Evolutionary conservation across 2,329 filamentous ascomycete species (phyloP), one percentile per base, ranked within the genome.

Genomic region (Chrysosporium queenslandicum): DNA sequence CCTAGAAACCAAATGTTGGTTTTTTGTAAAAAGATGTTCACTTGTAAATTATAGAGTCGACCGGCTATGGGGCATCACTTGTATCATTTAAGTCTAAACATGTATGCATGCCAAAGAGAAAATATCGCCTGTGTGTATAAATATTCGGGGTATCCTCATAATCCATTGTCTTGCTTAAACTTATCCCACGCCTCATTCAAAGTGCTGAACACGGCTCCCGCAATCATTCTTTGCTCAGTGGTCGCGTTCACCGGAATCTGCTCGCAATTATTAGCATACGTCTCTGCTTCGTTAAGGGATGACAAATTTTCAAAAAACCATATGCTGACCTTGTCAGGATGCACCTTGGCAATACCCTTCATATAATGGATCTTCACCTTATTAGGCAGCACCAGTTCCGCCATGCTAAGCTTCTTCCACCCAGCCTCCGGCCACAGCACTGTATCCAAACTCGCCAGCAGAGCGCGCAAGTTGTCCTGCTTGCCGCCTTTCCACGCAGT

Each of bases 321-420:
- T 59, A 9, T 4, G 69, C 81, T 70, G 76, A 96, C 92, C 85
- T 98, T 98, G 69, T 98, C 92, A 55, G 92, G 92, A 77, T 98
- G 92, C 60, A 92, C 92, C 77, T 96, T 97, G 9, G 85, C 87
- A 77, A 98, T 97, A 4, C 91, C 92, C 79, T 95, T 96, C 92
- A 98, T 97, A 67, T 98, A 98, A 55, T 86, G 77, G 58, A 98
- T 85, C 79, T 98, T 98, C 67, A 97, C 92, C 76, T 91, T 95
- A 60, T 87, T 89, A 30, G 89, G 83, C 77, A 95, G 79, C 49
- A 98, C 85, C 60, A 98, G 70, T 72, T 98, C 92, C 58, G 90
- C 85, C 81, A 98, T 81, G 29, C 88, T 89, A 53, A 97, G 84
- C 74, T 94, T 95, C 74, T 95, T 96, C 92, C 92, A 98, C 3